Evolutionary conservation across 2,329 filamentous ascomycete species (phyloP), one percentile per base, ranked within the genome.

Genomic region (Ustilaginoidea virens): DNA sequence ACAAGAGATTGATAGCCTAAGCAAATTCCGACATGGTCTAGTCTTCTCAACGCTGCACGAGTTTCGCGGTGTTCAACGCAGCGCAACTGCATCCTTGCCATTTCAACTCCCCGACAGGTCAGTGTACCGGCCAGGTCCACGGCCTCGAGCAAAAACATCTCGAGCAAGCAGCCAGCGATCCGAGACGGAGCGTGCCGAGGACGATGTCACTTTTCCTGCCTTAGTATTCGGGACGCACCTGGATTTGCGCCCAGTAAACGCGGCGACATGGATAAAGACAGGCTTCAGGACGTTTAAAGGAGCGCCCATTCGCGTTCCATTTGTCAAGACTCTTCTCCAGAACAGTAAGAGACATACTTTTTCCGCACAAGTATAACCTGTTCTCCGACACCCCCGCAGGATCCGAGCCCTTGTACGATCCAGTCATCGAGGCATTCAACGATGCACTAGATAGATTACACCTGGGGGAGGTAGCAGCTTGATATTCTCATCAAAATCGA

Each of bases 381-480:
- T 33, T 33, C 16, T 23, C 23, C 7, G 27, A 27, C 16, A 33
- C 31, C 22, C 27, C 27, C n/a, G 16, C 21, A 29, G 10, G 27
- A 29, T 22, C 17, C 23, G 17, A 20, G 23, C 7, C 28, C n/a
- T 20, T 28, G 14, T 28, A 32, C 15, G 22, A 15, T 10, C 26
- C 25, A 17, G 21, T 33, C 8, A 15, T 33, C 18, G 9, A 22
- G n/a, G 27, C 27, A 19, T 29, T 29, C 24, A 18, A 29, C 10
- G 20, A 29, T 26, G 12, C 24, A 6, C 17, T 26, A 26, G 13
- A 24, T n/a, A n/a, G n/a, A n/a, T n/a, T n/a, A n/a, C n/a, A n/a
- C n/a, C n/a, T n/a, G n/a, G n/a, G n/a, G n/a, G n/a, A n/a, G n/a
- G n/a, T n/a, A n/a, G n/a, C n/a, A n/a, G n/a, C n/a, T n/a, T n/a